Evolutionary conservation across 164 flowering plant genomes (phyloP), one percentile per base, ranked within the genome.

Genomic region (Nymphaea thermarum): DNA sequence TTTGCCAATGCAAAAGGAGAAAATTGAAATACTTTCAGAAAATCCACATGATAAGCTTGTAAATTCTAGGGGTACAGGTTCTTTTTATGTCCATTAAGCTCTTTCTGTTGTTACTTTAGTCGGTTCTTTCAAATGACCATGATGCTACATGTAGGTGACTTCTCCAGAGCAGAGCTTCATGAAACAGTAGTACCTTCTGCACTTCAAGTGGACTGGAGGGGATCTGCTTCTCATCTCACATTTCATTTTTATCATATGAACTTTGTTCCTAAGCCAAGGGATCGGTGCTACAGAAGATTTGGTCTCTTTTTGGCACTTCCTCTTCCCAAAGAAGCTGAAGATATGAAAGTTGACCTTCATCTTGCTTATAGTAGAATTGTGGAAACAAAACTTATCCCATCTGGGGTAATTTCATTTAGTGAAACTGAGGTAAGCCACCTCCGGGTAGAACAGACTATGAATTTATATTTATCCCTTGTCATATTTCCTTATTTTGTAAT

Each of bases 281-380:
- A 95, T 78, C 84, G 98, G 73, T 55, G n/a, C 62, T 92, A 95
- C 70, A 81, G 72, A 73, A 61, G 68, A 18, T 92, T 95, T 80
- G 93, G 93, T 64, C 87, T 95, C 61, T 92, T 92, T 77, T 68
- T 92, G 44, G 85, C 81, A 76, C 72, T 73, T 61, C 80, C 85
- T 68, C 89, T 95, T 14, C 95, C 99, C 4, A 44, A 8, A 64
- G 98, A 90, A 80, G 96, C 89, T 77, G 95, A 77, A 75, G 71
- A 63, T 59, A 80, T 95, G 93, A 75, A 84, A 71, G 71, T 92
- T 68, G 96, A 90, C 72, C 90, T 95, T 73, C 92, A 84, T 80
- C 84, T 95, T 42, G 80, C 84, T 68, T 93, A 70, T 74, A 85
- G 96, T 67, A 85, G 99, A 86, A 83, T 84, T 72, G 98, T 95